A percentile compares a stretch with the other conserved stretches of the same genome.
phyloP scores from a whole-genome alignment of 2,329 filamentous ascomycete genomes.

The Pyrenochaeta sp. region DNA sequence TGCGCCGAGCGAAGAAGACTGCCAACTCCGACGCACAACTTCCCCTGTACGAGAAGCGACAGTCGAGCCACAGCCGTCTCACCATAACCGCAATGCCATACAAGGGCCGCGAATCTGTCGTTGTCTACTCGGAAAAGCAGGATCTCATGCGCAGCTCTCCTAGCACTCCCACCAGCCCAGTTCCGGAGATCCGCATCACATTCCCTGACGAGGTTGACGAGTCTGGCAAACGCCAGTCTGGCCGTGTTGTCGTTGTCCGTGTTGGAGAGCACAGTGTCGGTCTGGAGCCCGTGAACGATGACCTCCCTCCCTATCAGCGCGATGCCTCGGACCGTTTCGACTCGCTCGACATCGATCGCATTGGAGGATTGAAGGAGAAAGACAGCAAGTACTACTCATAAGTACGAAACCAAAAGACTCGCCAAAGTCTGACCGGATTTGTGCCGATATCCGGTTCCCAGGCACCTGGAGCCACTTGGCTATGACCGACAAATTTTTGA shows the following conservation, averaged over 20 bases:
- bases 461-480: slow-evolving; percentile 43
- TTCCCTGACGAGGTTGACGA: slow-evolving; percentile 96
- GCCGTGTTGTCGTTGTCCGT: slow-evolving; percentile 88
- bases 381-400: slow-evolving; percentile 60
- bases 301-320: slow-evolving; percentile 89
- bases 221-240: slow-evolving; percentile 77
- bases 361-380: slow-evolving; percentile 95
- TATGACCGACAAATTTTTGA: slow-evolving; percentile 46
- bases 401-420: slow-evolving; percentile 4
- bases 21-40: slow-evolving; percentile 60
- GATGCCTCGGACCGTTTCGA: slow-evolving; percentile 82
- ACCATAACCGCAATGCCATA: slow-evolving; percentile 57
- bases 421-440: slow-evolving; percentile 26
- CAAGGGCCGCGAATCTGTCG: slow-evolving; percentile 70
- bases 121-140: slow-evolving; percentile 81
- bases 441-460: slow-evolving; percentile 22
- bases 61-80: slow-evolving; percentile 63
- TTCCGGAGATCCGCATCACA: slow-evolving; percentile 97
- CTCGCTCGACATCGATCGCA: slow-evolving; percentile 91
- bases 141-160: slow-evolving; percentile 78
- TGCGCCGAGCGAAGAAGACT: slow-evolving; percentile 57
- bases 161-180: slow-evolving; percentile 76
- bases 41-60: slow-evolving; percentile 71
- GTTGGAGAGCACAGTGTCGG: slow-evolving; percentile 90
- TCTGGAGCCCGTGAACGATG: slow-evolving; percentile 80